Evolutionary conservation across 2,329 filamentous ascomycete genomes (phyloP).

Genomic region (Chalaropsis thielavioides): DNA sequence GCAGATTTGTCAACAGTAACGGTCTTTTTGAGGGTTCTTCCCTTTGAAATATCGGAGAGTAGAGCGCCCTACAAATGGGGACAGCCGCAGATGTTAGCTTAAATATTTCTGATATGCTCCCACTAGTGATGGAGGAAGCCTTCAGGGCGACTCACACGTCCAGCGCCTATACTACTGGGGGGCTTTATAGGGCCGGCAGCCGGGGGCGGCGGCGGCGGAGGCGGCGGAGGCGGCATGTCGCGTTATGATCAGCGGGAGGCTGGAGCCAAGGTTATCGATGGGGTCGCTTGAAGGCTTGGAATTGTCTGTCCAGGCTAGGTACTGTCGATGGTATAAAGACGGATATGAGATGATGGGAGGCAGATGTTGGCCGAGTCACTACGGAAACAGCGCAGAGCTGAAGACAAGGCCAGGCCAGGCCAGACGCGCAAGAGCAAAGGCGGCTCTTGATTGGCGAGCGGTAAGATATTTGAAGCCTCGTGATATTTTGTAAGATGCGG

Average conservation of each 20-base stretch:
- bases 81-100: constrained; percentile 1
- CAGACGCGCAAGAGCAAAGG: neutral
- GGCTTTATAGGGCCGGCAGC: constrained; percentile 49
- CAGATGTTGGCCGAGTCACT: neutral
- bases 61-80: constrained; percentile 55
- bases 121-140: neutral
- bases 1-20: constrained; percentile 88
- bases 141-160: neutral
- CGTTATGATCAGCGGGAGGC: constrained; percentile 40
- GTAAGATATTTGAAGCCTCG: neutral
- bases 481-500: neutral
- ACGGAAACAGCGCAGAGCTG: neutral
- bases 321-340: neutral
- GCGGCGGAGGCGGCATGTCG: constrained; percentile 56
- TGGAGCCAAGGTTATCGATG: neutral
- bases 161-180: neutral
- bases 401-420: neutral
- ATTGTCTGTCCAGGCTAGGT: neutral
- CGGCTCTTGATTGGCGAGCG: neutral
- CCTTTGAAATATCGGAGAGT: constrained; percentile 76
- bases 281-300: neutral
- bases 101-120: constrained; percentile 16
- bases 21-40: constrained; percentile 64
- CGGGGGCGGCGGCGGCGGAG: constrained; percentile 47
- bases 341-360: neutral